Percentiles rank a stretch among this genome's conserved stretches.
These are phyloP conservation scores for Sporisorium iseilematis-ciliati DNA, from an alignment of 1,284 basidiomycete species.

Conservation along the genomic window DNA sequence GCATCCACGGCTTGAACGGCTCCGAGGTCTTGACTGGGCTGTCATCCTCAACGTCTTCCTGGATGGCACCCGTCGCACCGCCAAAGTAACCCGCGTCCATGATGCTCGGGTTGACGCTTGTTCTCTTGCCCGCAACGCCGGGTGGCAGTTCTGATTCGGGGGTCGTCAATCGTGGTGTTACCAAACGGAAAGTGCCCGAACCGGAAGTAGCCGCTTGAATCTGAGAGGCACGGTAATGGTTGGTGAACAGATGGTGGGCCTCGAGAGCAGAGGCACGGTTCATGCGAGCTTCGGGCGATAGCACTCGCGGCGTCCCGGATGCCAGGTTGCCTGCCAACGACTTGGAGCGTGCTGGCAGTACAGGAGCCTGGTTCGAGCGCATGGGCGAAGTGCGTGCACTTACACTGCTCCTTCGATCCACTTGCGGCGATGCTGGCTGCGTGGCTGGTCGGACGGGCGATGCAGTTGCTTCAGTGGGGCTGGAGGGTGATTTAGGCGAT, in stretches of 20 bases:
- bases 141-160: constrained; percentile 51
- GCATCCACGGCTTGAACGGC: constrained; percentile 44
- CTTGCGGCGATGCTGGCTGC: constrained; percentile 4
- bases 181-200: constrained; percentile 57
- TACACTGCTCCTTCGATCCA: constrained; percentile 20
- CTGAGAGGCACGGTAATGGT: constrained; percentile 35
- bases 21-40: constrained; percentile 28
- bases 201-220: constrained; percentile 64
- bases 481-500: constrained; percentile 18
- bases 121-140: constrained; percentile 19
- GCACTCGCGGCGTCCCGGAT: constrained; percentile 28
- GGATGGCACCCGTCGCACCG: constrained; percentile 21
- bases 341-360: constrained; percentile 33
- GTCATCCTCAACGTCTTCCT: constrained; percentile 27
- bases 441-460: neutral
- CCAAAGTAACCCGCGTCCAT: constrained; percentile 56
- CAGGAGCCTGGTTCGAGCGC: constrained; percentile 21
- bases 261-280: constrained; percentile 44
- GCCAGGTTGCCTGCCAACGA: constrained; percentile 27
- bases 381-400: constrained; percentile 30
- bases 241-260: constrained; percentile 45
- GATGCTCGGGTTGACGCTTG: constrained; percentile 21
- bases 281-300: constrained; percentile 18
- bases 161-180: constrained; percentile 58
- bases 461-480: constrained; percentile 10